Evolutionary conservation across 1,284 basidiomycete genomes (phyloP).

Genomic region (Takashimella tepidaria): DNA sequence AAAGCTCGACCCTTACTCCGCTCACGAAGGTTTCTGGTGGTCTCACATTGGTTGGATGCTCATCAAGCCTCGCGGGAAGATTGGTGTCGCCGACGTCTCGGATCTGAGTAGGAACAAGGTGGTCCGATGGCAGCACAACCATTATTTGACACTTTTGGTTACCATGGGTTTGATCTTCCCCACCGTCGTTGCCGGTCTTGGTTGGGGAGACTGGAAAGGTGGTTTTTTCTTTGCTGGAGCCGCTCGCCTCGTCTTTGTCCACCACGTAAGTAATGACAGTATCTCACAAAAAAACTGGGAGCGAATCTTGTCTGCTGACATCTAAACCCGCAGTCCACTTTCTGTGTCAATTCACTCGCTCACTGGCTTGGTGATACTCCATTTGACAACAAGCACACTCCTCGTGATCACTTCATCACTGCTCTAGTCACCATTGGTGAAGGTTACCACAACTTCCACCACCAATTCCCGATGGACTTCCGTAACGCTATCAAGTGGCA

Average conservation of each 20-base stretch:
- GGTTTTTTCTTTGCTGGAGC: slow-evolving; percentile 84
- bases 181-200: slow-evolving; percentile 66
- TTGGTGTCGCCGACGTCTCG: slow-evolving; percentile 80
- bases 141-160: slow-evolving; percentile 67
- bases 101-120: slow-evolving; percentile 73
- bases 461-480: slow-evolving; percentile 89
- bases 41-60: slow-evolving; percentile 92
- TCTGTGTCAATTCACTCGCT: slow-evolving; percentile 91
- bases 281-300: background rate
- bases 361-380: slow-evolving; percentile 90
- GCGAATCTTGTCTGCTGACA: slow-evolving; percentile 1
- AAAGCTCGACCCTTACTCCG: slow-evolving; percentile 88
- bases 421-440: slow-evolving; percentile 84
- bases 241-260: slow-evolving; percentile 74
- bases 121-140: slow-evolving; percentile 79
- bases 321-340: slow-evolving; percentile 62
- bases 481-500: slow-evolving; percentile 90
- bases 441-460: slow-evolving; percentile 96
- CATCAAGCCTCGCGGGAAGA: slow-evolving; percentile 78
- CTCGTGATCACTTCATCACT: slow-evolving; percentile 78
- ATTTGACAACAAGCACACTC: slow-evolving; percentile 94
- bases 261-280: slow-evolving; percentile 61
- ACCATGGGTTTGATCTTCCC: slow-evolving; percentile 70
- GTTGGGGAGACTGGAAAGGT: slow-evolving; percentile 79
- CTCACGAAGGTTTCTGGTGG: slow-evolving; percentile 68